Conservation (phyloP, 495 filamentous ascomycete genomes). For the Penicillium arizonense region DNA sequence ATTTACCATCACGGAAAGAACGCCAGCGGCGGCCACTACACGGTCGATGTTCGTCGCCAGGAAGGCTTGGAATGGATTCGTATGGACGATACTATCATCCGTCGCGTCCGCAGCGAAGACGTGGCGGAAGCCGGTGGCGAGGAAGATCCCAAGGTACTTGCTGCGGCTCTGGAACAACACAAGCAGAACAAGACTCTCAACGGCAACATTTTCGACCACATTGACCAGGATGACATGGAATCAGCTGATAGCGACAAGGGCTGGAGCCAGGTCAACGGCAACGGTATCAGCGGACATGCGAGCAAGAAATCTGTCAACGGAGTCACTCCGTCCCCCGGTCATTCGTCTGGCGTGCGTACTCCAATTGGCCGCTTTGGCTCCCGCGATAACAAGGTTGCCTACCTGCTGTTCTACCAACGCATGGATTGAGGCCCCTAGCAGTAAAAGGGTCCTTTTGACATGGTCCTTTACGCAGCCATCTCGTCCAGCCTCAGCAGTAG, state of each 20-base stretch:
- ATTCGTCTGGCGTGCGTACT: constrained; percentile 58
- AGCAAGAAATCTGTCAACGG: constrained; percentile 73
- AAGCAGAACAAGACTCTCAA: constrained; percentile 57
- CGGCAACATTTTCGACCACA: constrained; percentile 67
- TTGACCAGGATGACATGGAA: constrained; percentile 64
- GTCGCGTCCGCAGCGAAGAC: constrained; percentile 81
- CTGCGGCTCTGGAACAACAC: constrained; percentile 61
- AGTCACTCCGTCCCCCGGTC: constrained; percentile 44
- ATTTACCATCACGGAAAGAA: constrained; percentile 98
- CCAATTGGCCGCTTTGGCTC: constrained; percentile 64
- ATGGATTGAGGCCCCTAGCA: constrained; percentile 41
- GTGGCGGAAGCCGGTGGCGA: constrained; percentile 84
- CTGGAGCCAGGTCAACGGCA: constrained; percentile 83
- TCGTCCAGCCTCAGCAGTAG: constrained; percentile 3
- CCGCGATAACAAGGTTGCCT: constrained; percentile 94
- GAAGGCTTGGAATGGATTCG: constrained; percentile 94
- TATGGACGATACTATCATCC: constrained; percentile 89
- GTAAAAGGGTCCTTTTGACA: neutral
- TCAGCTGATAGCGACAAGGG: constrained; percentile 59
- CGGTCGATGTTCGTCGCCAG: constrained; percentile 90
- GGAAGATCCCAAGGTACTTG: constrained; percentile 69
- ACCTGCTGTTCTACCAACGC: constrained; percentile 91
- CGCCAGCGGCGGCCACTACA: constrained; percentile 93
- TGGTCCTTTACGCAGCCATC: neutral
- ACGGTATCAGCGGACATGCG: constrained; percentile 39